These are phyloP conservation scores for Ogataea pilisensis DNA, from an alignment of 805 yeast genomes.

Conservation along the genomic window DNA sequence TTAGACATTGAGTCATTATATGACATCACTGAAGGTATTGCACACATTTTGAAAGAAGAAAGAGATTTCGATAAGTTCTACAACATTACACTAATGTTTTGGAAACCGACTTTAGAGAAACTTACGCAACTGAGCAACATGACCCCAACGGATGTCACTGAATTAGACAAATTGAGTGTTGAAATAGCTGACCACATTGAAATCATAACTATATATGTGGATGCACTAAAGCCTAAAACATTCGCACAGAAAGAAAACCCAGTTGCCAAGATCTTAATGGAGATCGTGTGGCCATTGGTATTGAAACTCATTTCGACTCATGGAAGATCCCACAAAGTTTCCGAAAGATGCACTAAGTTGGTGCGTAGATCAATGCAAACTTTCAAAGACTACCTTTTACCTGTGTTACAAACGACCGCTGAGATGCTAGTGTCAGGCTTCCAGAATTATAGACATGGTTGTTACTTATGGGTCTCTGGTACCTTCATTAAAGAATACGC, in stretches of 20 bases:
- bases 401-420: slow-evolving; percentile 62
- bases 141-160: slow-evolving; percentile 9
- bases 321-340: slow-evolving; percentile 57
- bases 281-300: slow-evolving; percentile 56
- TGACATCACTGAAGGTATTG: slow-evolving; percentile 86
- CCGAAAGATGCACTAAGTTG: slow-evolving; percentile 72
- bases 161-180: slow-evolving; percentile 35
- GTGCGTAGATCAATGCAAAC: slow-evolving; percentile 62
- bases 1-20: slow-evolving; percentile 66
- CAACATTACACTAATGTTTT: slow-evolving; percentile 55
- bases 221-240: slow-evolving; percentile 46
- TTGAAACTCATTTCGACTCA: slow-evolving; percentile 44
- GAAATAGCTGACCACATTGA: slow-evolving; percentile 73
- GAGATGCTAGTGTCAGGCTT: slow-evolving; percentile 68
- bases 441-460: slow-evolving; percentile 64
- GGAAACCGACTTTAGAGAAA: slow-evolving; percentile 57
- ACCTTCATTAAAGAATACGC: slow-evolving; percentile 70
- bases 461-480: slow-evolving; percentile 90
- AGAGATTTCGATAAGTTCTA: slow-evolving; percentile 46
- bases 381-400: slow-evolving; percentile 50
- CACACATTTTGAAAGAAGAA: slow-evolving; percentile 69
- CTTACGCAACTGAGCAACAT: slow-evolving; percentile 27
- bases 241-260: slow-evolving; percentile 41
- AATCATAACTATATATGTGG: slow-evolving; percentile 55
- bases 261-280: slow-evolving; percentile 47